phyloP scores from a whole-genome alignment of 73 alveolate species.

The Blepharisma japonicum region DNA sequence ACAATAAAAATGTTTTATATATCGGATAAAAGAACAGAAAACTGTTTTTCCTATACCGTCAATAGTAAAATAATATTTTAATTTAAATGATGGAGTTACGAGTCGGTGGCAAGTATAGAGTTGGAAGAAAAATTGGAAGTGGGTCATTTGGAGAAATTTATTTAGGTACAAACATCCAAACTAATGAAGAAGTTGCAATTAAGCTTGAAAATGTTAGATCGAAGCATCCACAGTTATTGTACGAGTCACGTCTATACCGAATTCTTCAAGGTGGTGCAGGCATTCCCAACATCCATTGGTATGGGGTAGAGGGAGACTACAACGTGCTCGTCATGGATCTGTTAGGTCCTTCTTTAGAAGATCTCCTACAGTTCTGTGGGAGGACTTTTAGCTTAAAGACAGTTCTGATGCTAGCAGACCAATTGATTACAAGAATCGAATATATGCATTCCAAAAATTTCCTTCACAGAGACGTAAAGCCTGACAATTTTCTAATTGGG shows the following conservation, averaged over 20 bases:
- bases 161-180: constrained; percentile 68
- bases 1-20: too few species aligned
- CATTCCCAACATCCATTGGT: constrained; percentile 77
- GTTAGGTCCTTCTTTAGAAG: constrained; percentile 85
- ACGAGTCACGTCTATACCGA: constrained; percentile 42
- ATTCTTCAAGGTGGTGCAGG: constrained; percentile 77
- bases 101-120: constrained; percentile 80
- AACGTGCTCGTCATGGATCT: constrained; percentile 86
- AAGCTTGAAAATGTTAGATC: constrained; percentile 59
- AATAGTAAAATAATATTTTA: too few species aligned
- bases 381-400: constrained; percentile 78
- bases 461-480: constrained; percentile 82
- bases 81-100: constrained; percentile 50
- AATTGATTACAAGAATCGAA: constrained; percentile 76
- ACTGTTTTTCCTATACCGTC: too few species aligned
- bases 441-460: constrained; percentile 71
- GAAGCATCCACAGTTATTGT: constrained; percentile 46
- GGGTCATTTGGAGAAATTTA: constrained; percentile 90
- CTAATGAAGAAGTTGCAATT: constrained; percentile 72
- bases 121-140: constrained; percentile 78
- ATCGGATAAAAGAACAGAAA: too few species aligned
- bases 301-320: constrained; percentile 79
- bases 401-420: constrained; percentile 75
- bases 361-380: constrained; percentile 68
- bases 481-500: constrained; percentile 82